These are phyloP conservation scores for Hemileia vastatrix DNA, from an alignment of 1,284 basidiomycete species.

Conservation along the genomic window DNA sequence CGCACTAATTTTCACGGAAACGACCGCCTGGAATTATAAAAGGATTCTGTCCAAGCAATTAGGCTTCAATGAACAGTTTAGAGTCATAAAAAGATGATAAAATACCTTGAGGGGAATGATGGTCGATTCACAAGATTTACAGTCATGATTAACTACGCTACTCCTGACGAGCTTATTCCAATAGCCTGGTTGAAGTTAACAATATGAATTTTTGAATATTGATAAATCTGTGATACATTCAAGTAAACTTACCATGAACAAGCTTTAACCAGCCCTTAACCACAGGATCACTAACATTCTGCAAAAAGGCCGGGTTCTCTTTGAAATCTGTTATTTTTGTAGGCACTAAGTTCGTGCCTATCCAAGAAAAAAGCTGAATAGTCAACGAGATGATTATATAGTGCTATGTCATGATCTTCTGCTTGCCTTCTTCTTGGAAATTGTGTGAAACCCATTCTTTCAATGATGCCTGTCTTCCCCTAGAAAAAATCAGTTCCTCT, in stretches of 20 bases:
- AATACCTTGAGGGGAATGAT: neutral
- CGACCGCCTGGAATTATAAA: slow-evolving; percentile 77
- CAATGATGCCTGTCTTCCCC: slow-evolving; percentile 52
- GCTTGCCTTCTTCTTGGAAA: slow-evolving; percentile 63
- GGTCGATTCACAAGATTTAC: neutral
- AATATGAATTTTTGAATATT: neutral
- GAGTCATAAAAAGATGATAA: neutral
- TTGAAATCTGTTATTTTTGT: slow-evolving; percentile 50
- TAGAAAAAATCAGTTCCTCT: slow-evolving; percentile 51
- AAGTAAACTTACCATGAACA: slow-evolving; percentile 72
- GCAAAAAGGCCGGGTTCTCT: slow-evolving; percentile 57
- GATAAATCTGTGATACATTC: too few species aligned
- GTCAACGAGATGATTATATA: neutral
- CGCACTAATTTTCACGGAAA: slow-evolving; percentile 56
- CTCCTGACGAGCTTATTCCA: neutral
- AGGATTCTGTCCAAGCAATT: slow-evolving; percentile 49
- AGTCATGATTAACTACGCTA: neutral
- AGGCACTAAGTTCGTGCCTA: slow-evolving; percentile 45
- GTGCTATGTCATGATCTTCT: slow-evolving; percentile 56
- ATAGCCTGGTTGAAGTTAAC: neutral
- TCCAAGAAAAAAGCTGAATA: too few species aligned
- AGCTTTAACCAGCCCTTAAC: slow-evolving; percentile 62
- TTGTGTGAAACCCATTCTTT: neutral
- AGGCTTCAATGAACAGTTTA: neutral
- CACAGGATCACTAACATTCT: slow-evolving; percentile 61